Conservation (phyloP, 2,329 filamentous ascomycete species). For the Camptophora hylomeconis region DNA sequence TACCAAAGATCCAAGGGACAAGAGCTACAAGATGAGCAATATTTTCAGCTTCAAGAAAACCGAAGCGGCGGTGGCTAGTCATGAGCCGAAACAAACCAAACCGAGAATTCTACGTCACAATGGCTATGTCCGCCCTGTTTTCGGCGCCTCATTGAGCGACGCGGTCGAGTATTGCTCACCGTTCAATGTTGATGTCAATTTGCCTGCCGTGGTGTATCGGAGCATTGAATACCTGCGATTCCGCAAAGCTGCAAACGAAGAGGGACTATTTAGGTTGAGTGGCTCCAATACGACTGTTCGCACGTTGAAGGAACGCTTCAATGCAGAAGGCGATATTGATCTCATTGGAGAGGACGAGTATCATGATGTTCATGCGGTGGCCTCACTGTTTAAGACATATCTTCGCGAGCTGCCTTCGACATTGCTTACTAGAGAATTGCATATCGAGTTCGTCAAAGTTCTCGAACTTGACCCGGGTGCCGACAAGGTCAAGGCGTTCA, state of each 20-base stretch:
- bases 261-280: slow-evolving; percentile 92
- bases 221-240: slow-evolving; percentile 85
- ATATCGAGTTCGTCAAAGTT: slow-evolving; percentile 74
- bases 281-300: slow-evolving; percentile 96
- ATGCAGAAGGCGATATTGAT: slow-evolving; percentile 82
- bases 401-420: slow-evolving; percentile 82
- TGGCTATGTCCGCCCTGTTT: slow-evolving; percentile 50
- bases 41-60: slow-evolving; percentile 16
- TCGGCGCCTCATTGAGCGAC: slow-evolving; percentile 73
- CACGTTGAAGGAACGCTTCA: slow-evolving; percentile 80
- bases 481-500: slow-evolving; percentile 66
- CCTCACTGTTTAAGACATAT: slow-evolving; percentile 86
- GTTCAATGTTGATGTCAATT: slow-evolving; percentile 53
- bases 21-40: slow-evolving; percentile 12
- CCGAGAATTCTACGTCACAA: slow-evolving; percentile 4
- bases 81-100: slow-evolving; percentile 1
- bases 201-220: slow-evolving; percentile 88
- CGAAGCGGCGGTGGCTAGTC: slow-evolving; percentile 10
- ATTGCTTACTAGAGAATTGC: slow-evolving; percentile 80
- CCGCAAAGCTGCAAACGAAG: slow-evolving; percentile 70
- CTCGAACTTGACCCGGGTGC: slow-evolving; percentile 64
- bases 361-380: slow-evolving; percentile 91
- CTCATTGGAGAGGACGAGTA: slow-evolving; percentile 70
- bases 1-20: slow-evolving; percentile 3
- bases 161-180: slow-evolving; percentile 73